A percentile compares a stretch with the other conserved stretches of the same genome.
Evolutionary conservation across 1,284 basidiomycete species (phyloP).

Genomic region (Tilletia indica): DNA sequence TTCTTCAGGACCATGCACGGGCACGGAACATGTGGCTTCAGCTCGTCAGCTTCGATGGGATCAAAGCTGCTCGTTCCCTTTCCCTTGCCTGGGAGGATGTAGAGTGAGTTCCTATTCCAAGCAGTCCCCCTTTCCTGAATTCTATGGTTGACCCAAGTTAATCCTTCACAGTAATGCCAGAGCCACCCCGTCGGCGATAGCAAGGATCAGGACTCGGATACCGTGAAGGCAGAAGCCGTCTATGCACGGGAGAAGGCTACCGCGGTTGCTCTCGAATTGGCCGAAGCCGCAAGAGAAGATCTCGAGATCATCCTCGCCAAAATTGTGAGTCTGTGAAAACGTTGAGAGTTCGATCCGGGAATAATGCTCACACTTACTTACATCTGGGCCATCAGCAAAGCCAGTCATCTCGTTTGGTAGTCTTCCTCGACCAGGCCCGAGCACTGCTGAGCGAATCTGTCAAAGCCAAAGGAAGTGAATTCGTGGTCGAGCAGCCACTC

Average conservation of each 20-base stretch:
- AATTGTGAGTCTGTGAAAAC: conserved; percentile 28
- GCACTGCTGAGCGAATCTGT: conserved; percentile 34
- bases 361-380: not conserved
- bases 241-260: conserved; percentile 29
- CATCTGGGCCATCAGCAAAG: conserved; percentile 23
- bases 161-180: conserved; percentile 20
- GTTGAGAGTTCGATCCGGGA: not conserved
- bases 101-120: conserved; percentile 7
- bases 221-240: conserved; percentile 24
- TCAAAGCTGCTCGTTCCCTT: conserved; percentile 41
- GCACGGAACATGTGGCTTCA: conserved; percentile 44
- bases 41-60: conserved; percentile 43
- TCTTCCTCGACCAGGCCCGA: conserved; percentile 29
- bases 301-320: conserved; percentile 27
- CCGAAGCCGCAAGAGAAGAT: conserved; percentile 31
- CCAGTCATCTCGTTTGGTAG: conserved; percentile 32
- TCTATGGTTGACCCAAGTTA: too few species aligned
- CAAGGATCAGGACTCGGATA: conserved; percentile 24
- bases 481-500: conserved; percentile 35
- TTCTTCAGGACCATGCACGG: conserved; percentile 34
- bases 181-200: conserved; percentile 24
- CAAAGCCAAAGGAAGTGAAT: conserved; percentile 32
- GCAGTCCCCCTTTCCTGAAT: too few species aligned
- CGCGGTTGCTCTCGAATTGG: conserved; percentile 25
- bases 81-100: conserved; percentile 43